Evolutionary conservation across 148 eudicot species (phyloP).

Genomic region (Silene conica): DNA sequence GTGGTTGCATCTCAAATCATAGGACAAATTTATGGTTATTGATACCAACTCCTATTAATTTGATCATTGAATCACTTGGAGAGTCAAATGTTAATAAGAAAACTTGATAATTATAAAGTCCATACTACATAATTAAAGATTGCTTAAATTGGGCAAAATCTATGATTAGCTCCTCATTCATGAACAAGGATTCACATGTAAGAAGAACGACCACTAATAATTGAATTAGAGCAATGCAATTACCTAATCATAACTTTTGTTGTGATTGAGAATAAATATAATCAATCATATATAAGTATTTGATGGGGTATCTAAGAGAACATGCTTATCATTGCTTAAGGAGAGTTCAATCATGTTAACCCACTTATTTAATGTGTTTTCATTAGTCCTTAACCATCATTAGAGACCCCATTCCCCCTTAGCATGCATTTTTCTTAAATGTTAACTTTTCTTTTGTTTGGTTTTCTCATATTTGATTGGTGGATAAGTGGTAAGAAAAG

Average conservation of each 20-base stretch:
- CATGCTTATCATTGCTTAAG: constrained; percentile 28
- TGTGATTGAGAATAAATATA: constrained; percentile 27
- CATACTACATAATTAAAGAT: not conserved
- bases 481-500: not conserved
- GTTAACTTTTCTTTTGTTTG: not conserved
- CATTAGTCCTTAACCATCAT: constrained; percentile 9
- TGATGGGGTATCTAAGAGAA: constrained; percentile 29
- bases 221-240: constrained; percentile 13
- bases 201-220: constrained; percentile 12
- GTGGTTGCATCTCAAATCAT: not conserved
- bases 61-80: constrained; percentile 21
- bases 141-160: constrained; percentile 9
- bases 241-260: constrained; percentile 16
- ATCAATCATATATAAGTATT: constrained; percentile 8
- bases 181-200: constrained; percentile 29
- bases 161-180: constrained; percentile 27
- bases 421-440: not conserved
- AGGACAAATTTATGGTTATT: constrained; percentile 12
- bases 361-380: constrained; percentile 11
- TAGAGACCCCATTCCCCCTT: not conserved
- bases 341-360: constrained; percentile 22
- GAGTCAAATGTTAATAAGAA: constrained; percentile 18
- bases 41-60: not conserved
- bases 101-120: not conserved
- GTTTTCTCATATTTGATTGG: not conserved